phyloP scores from a whole-genome alignment of 768 basidiomycete genomes.

The Rhizopogon vulgaris region DNA sequence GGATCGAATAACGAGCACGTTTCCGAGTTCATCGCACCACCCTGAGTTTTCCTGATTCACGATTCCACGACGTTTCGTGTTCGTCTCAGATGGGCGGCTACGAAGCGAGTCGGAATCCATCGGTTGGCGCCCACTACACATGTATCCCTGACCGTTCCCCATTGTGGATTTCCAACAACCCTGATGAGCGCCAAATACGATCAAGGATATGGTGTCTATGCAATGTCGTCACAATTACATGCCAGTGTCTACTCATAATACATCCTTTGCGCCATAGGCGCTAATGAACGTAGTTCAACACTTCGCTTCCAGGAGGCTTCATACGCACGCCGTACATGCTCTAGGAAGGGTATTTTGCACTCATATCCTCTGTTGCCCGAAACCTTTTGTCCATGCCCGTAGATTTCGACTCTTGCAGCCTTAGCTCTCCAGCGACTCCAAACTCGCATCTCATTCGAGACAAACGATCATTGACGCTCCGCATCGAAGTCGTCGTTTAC shows the following conservation, averaged over 20 bases:
- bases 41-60: background rate
- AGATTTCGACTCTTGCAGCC: conserved; percentile 14
- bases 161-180: too few relatives aligned
- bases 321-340: conserved; percentile 14
- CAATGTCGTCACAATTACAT: background rate
- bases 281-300: background rate
- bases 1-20: too few relatives aligned
- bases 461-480: conserved; percentile 10
- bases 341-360: background rate
- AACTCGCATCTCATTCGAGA: conserved; percentile 18
- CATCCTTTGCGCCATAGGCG: background rate
- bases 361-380: conserved; percentile 6
- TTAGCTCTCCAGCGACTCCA: conserved; percentile 21
- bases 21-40: too few relatives aligned
- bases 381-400: background rate
- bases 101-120: background rate
- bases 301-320: conserved; percentile 3
- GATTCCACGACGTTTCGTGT: background rate
- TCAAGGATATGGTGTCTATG: background rate
- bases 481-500: conserved; percentile 2
- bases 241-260: background rate
- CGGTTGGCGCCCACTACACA: too few relatives aligned
- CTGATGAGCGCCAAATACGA: background rate
- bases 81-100: background rate
- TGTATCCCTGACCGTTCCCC: too few relatives aligned